These are phyloP conservation scores for Alternaria atra DNA, from an alignment of 2,329 filamentous ascomycete species.

Conservation along the genomic window DNA sequence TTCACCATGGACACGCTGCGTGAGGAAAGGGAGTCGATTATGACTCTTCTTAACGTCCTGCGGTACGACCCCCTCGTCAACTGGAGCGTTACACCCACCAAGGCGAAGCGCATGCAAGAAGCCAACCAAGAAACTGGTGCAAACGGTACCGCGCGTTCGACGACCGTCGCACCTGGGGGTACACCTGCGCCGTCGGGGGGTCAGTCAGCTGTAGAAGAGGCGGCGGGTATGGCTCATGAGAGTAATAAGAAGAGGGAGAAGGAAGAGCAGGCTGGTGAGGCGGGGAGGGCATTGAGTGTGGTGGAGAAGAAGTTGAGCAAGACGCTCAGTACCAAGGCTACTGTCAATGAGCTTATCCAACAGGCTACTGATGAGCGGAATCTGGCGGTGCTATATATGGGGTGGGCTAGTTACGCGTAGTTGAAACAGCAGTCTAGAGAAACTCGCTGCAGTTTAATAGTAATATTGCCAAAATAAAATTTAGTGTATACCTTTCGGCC, in stretches of 20 bases:
- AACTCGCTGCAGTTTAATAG: background rate
- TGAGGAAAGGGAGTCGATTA: conserved; percentile 96
- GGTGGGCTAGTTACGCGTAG: conserved; percentile 49
- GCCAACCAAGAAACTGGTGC: conserved; percentile 62
- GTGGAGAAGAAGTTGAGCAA: conserved; percentile 97
- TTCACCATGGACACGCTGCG: conserved; percentile 94
- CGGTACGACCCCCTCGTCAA: conserved; percentile 98
- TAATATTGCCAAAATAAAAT: background rate
- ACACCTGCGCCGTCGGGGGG: conserved; percentile 42
- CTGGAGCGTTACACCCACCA: conserved; percentile 84
- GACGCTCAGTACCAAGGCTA: conserved; percentile 91
- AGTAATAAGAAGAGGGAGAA: conserved; percentile 55
- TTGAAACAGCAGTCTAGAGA: background rate
- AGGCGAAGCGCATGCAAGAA: conserved; percentile 73
- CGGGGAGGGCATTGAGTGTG: conserved; percentile 88
- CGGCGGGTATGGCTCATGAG: conserved; percentile 33
- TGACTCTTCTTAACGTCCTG: conserved; percentile 96
- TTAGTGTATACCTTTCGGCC: background rate
- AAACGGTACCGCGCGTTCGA: conserved; percentile 41
- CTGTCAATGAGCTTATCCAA: conserved; percentile 96
- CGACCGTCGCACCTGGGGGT: conserved; percentile 40
- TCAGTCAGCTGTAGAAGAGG: conserved; percentile 31
- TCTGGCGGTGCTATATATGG: conserved; percentile 78
- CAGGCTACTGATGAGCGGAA: conserved; percentile 94
- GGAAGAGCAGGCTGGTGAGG: conserved; percentile 75